Evolutionary conservation across 257 asterid species (phyloP).

Genomic region (Ilex asprella): DNA sequence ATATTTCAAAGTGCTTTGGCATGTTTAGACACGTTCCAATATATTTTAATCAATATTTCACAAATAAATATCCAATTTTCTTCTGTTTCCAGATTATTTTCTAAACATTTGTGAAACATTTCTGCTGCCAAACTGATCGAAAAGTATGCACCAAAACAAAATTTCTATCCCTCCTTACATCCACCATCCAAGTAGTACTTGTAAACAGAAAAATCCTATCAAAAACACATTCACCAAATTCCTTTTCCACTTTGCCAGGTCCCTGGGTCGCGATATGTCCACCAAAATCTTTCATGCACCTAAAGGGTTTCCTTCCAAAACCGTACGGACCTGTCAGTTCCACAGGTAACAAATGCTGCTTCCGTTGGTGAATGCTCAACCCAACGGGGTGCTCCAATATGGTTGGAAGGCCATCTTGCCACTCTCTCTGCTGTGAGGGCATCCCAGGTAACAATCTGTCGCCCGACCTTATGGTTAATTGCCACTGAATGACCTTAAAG

Average conservation of each 20-base stretch:
- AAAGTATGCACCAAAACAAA: not conserved
- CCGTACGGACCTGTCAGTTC: conserved; percentile 65
- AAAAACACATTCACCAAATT: not conserved
- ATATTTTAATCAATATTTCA: too few relatives aligned
- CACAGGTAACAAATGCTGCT: conserved; percentile 63
- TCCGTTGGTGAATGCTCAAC: conserved; percentile 72
- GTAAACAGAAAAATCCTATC: not conserved
- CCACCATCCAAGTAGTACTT: not conserved
- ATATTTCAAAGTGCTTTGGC: too few relatives aligned
- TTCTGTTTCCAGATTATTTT: too few relatives aligned
- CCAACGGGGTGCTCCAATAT: conserved; percentile 75
- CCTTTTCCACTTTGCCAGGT: not conserved
- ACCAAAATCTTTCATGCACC: not conserved
- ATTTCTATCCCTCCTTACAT: not conserved
- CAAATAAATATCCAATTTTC: too few relatives aligned
- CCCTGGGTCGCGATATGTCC: conserved; percentile 14
- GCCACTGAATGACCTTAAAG: not conserved
- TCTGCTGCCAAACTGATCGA: not conserved
- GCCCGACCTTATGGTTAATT: conserved; percentile 8
- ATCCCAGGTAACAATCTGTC: conserved; percentile 77
- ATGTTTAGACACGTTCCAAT: too few relatives aligned
- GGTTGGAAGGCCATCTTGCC: conserved; percentile 76
- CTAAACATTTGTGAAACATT: too few relatives aligned
- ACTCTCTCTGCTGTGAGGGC: conserved; percentile 68
- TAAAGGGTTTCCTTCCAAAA: conserved; percentile 49